A percentile compares a stretch with the other conserved stretches of the same genome.
Evolutionary conservation across 495 filamentous ascomycete species (phyloP).

Genomic region (Neurospora sp.): DNA sequence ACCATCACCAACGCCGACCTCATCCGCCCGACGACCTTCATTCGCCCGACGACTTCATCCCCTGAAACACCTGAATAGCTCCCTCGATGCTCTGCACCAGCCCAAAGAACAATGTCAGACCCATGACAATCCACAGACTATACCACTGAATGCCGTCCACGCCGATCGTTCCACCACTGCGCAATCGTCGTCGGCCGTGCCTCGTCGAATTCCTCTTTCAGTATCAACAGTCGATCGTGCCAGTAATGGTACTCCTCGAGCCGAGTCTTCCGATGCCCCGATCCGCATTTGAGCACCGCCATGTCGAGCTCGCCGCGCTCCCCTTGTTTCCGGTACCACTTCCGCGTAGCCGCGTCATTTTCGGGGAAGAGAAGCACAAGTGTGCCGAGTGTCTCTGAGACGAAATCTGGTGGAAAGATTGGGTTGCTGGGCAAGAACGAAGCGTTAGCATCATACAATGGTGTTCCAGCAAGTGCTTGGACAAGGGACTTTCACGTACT

Average conservation of each 20-base stretch:
- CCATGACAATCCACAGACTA: slow-evolving; percentile 43
- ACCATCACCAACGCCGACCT: background rate
- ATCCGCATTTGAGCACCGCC: background rate
- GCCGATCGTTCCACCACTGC: slow-evolving; percentile 44
- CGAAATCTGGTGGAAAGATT: slow-evolving; percentile 22
- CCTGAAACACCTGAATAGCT: slow-evolving; percentile 33
- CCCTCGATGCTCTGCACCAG: slow-evolving; percentile 40
- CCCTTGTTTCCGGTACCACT: slow-evolving; percentile 7
- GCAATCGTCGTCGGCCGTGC: slow-evolving; percentile 31
- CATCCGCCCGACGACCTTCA: background rate
- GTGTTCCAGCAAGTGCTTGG: background rate
- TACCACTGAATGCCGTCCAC: slow-evolving; percentile 45
- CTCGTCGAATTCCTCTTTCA: slow-evolving; percentile 45
- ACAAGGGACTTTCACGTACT: background rate
- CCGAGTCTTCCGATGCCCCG: background rate
- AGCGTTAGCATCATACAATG: background rate
- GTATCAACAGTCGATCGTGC: slow-evolving; percentile 39
- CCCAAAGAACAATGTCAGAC: slow-evolving; percentile 42
- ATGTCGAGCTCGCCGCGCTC: background rate
- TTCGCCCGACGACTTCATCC: background rate
- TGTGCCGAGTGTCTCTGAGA: slow-evolving; percentile 36
- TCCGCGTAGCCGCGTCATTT: slow-evolving; percentile 13
- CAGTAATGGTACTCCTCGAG: slow-evolving; percentile 39
- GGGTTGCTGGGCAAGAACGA: background rate
- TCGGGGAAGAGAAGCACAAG: slow-evolving; percentile 36